phyloP scores from a whole-genome alignment of 495 filamentous ascomycete genomes.

The Neurospora sp. region DNA sequence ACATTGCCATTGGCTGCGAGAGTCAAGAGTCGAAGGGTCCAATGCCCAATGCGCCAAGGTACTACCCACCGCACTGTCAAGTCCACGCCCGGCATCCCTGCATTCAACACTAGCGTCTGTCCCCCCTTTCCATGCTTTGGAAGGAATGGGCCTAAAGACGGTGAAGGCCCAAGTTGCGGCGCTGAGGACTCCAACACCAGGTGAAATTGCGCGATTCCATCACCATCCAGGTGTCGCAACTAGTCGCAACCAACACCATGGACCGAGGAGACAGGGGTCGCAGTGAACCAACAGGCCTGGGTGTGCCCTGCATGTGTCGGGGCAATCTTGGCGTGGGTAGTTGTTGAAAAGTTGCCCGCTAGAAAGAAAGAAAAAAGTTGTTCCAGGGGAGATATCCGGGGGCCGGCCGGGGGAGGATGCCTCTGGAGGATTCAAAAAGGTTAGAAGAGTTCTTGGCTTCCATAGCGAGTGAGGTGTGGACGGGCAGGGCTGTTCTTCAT shows the following conservation, averaged over 20 bases:
- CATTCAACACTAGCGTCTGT: background rate
- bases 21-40: background rate
- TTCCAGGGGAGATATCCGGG: background rate
- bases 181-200: background rate
- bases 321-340: background rate
- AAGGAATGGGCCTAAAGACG: background rate
- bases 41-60: background rate
- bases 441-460: background rate
- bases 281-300: background rate
- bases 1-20: background rate
- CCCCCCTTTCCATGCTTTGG: background rate
- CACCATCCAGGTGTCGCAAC: background rate
- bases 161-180: background rate
- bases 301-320: background rate
- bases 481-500: background rate
- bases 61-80: background rate
- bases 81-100: background rate
- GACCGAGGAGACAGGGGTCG: background rate
- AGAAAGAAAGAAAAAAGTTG: background rate
- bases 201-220: background rate
- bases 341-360: background rate
- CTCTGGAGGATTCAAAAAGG: background rate
- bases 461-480: background rate
- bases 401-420: background rate
- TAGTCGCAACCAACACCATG: background rate